A percentile compares a stretch with the other conserved stretches of the same genome.
Evolutionary conservation across 1,139 yeast species (phyloP).

Genomic region (Saccharomyces hybrid): DNA sequence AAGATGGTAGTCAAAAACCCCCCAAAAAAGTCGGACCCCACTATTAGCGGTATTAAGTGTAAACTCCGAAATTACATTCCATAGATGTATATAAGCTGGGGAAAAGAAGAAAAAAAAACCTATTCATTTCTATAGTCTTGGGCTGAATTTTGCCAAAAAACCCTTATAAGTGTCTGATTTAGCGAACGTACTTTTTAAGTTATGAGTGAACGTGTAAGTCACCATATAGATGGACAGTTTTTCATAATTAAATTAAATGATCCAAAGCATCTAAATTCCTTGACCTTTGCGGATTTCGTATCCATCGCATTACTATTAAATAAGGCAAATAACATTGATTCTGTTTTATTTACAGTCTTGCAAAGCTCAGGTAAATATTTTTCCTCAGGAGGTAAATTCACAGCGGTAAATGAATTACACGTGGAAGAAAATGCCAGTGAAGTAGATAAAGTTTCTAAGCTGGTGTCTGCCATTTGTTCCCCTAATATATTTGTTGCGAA

Average conservation of each 20-base stretch:
- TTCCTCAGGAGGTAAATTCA: constrained; percentile 78
- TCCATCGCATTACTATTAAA: constrained; percentile 53
- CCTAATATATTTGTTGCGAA: constrained; percentile 61
- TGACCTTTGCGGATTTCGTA: constrained; percentile 59
- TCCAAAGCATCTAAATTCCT: constrained; percentile 59
- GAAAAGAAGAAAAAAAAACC: neutral
- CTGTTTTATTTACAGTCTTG: constrained; percentile 56
- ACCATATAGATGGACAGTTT: constrained; percentile 11
- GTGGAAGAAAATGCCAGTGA: constrained; percentile 8
- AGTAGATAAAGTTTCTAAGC: constrained; percentile 35
- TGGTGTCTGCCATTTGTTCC: constrained; percentile 52
- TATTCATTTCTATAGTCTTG: neutral
- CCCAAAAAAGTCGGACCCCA: neutral
- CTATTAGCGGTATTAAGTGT: neutral
- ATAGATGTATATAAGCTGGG: too few relatives aligned
- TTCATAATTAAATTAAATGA: constrained; percentile 58
- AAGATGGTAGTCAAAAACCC: too few relatives aligned
- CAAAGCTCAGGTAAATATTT: constrained; percentile 70
- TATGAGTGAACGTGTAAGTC: constrained; percentile 1
- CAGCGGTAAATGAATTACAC: constrained; percentile 29
- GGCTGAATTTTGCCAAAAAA: too few relatives aligned
- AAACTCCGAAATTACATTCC: neutral
- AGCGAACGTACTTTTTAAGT: neutral
- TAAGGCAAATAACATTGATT: constrained; percentile 57
- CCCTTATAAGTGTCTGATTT: too few relatives aligned